A percentile compares a stretch with the other conserved stretches of the same genome.
phyloP scores from a whole-genome alignment of 2,329 filamentous ascomycete genomes.

The Penicillium sp. region DNA sequence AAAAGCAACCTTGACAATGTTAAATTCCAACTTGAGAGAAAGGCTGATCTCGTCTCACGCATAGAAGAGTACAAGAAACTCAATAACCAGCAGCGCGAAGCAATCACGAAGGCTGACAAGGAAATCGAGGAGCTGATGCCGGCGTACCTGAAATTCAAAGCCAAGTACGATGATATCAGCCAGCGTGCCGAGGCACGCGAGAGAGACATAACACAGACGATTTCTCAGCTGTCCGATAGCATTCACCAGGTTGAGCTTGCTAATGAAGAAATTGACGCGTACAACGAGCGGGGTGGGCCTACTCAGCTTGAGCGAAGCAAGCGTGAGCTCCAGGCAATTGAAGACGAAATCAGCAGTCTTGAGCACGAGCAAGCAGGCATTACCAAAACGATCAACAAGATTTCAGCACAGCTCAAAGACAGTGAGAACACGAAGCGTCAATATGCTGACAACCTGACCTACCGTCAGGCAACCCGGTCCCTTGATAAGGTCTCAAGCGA shows the following conservation, averaged over 20 bases:
- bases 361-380: constrained; percentile 72
- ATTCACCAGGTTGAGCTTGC: constrained; percentile 77
- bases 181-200: constrained; percentile 74
- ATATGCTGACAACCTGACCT: constrained; percentile 86
- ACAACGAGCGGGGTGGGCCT: constrained; percentile 76
- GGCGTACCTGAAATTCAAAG: constrained; percentile 74
- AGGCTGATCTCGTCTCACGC: constrained; percentile 70
- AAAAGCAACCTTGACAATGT: constrained; percentile 73
- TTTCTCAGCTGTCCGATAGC: constrained; percentile 73
- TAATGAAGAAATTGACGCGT: constrained; percentile 78
- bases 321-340: constrained; percentile 69
- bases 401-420: constrained; percentile 77
- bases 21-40: constrained; percentile 79
- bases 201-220: constrained; percentile 71
- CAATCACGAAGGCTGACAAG: constrained; percentile 70
- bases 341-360: constrained; percentile 66
- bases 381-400: constrained; percentile 73
- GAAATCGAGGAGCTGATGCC: constrained; percentile 77
- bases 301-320: constrained; percentile 72
- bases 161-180: constrained; percentile 76
- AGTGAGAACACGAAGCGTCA: constrained; percentile 83
- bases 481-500: constrained; percentile 71
- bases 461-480: constrained; percentile 73
- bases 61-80: constrained; percentile 75
- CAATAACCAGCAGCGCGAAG: constrained; percentile 70